Percentiles rank a stretch among this genome's conserved stretches.
phyloP scores from a whole-genome alignment of 2,329 filamentous ascomycete genomes.

The Aureobasidium sp. region DNA sequence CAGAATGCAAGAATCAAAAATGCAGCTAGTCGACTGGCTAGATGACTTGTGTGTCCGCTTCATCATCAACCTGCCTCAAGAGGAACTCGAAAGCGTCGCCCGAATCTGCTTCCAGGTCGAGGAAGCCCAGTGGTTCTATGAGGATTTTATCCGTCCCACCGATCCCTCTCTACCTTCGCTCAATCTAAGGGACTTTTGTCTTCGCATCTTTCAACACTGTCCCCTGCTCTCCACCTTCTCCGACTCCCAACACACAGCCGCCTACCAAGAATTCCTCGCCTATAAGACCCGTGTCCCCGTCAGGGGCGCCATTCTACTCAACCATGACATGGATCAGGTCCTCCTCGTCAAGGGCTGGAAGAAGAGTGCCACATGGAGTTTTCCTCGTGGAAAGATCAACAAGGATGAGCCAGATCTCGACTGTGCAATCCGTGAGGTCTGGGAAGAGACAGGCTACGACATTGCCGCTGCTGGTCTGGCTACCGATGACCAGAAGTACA shows the following conservation, averaged over 20 bases:
- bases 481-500: conserved; percentile 71
- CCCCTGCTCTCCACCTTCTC: conserved; percentile 87
- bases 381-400: conserved; percentile 97
- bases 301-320: conserved; percentile 92
- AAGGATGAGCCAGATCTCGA: conserved; percentile 95
- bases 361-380: conserved; percentile 96
- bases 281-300: conserved; percentile 98
- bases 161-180: conserved; percentile 88
- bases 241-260: conserved; percentile 78
- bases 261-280: conserved; percentile 91
- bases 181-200: conserved; percentile 84
- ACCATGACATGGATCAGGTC: conserved; percentile 93
- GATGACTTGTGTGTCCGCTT: conserved; percentile 99
- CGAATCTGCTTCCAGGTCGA: conserved; percentile 99
- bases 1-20: conserved; percentile 80
- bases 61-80: conserved; percentile 94
- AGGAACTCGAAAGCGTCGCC: conserved; percentile 89
- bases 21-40: conserved; percentile 95
- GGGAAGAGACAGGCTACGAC: conserved; percentile 96
- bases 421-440: conserved; percentile 94
- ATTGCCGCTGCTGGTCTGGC: conserved; percentile 80
- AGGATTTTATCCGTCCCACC: conserved; percentile 96
- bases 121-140: conserved; percentile 99
- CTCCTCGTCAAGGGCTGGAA: conserved; percentile 99
- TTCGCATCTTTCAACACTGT: conserved; percentile 94